Base-by-base conservation (phyloP, 2,329 filamentous ascomycete genomes). In the Colletotrichum filicis region DNA sequence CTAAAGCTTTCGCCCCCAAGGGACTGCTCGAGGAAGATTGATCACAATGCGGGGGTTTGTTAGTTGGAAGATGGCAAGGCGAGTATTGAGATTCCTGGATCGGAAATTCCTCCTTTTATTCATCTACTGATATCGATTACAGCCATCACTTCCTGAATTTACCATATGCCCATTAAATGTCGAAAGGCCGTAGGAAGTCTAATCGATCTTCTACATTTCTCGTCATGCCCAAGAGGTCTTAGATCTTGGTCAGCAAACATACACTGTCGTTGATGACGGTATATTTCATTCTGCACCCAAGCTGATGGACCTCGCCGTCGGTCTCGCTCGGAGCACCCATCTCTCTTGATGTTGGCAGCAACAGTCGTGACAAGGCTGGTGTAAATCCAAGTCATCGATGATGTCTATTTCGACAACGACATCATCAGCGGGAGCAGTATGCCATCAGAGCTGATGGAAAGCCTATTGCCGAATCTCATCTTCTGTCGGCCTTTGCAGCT, bases 231-330 rank as follows among this genome's bases (percentile, higher is more conserved):
- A 1, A 4, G 3, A n/a, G 6, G 19, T 49, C 42, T 49, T 49
- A 0, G 3, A n/a, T 9, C 3, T 9, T 49, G 19, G 3, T n/a
- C 42, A 49, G 42, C 42, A 7, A 49, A 19, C 1, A 3, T n/a
- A 0, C 1, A 5, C 4, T n/a, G 19, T n/a, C 4, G 5, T 2
- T 4, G 42, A n/a, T 8, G 19, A 46, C 16, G 2, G 19, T n/a
- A 19, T 46, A 3, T 8, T n/a, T 19, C 4, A 0, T 16, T 49
- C 42, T n/a, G 42, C 2, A 49, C 7, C 19, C 42, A 49, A n/a
- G 12, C 8, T 19, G 8, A 7, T 4, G 3, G 5, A 19, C 42
- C 8, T 46, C 42, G 4, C 8, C 1, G 19, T 11, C 42, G 7
- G 16, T 7, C 6, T 49, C 9, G 42, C 8, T 3, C 19, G 7